phyloP scores from a whole-genome alignment of 2,329 filamentous ascomycete genomes.

The Leptodontidium sp. region DNA sequence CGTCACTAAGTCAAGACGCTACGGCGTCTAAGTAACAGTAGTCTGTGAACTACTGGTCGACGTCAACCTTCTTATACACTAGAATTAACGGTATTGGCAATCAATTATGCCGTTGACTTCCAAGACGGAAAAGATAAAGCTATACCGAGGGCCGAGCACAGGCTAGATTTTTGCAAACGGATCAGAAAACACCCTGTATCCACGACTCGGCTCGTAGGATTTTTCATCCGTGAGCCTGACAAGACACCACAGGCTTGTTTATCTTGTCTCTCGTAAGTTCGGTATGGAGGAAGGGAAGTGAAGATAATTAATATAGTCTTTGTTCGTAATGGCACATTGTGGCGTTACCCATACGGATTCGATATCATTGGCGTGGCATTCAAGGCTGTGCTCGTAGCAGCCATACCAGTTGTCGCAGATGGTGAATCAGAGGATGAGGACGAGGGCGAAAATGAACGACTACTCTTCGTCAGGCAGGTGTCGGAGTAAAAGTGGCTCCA shows the following conservation, averaged over 20 bases:
- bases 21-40: no score
- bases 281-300: not conserved
- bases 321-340: not conserved
- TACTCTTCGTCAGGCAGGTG: no score
- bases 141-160: not conserved
- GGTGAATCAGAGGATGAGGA: no score
- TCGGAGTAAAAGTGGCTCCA: no score
- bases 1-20: no score
- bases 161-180: not conserved
- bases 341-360: not conserved
- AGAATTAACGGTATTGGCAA: not conserved
- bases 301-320: not conserved
- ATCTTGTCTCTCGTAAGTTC: not conserved
- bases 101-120: not conserved
- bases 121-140: not conserved
- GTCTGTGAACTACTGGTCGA: no score
- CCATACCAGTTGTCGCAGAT: no score
- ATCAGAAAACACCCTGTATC: not conserved
- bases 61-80: not conserved
- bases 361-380: no score
- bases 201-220: not conserved
- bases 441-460: no score
- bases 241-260: not conserved
- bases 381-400: no score
- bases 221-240: not conserved